phyloP scores from a whole-genome alignment of 257 asterid genomes.

The Penstemon newberryi region DNA sequence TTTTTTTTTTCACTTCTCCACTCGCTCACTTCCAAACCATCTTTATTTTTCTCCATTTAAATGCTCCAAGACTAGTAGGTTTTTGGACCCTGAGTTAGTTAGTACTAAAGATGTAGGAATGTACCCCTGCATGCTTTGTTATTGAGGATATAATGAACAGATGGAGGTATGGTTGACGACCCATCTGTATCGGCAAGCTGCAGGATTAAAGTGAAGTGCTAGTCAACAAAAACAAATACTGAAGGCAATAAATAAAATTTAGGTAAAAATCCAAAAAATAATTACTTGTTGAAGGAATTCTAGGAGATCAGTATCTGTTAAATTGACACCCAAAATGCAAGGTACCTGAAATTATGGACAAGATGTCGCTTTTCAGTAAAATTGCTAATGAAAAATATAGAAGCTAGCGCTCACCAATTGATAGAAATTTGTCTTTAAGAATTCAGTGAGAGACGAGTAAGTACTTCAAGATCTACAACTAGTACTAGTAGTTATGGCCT shows the following conservation, averaged over 20 bases:
- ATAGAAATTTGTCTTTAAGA: background rate
- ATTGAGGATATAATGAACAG: slow-evolving; percentile 79
- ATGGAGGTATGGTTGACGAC: slow-evolving; percentile 84
- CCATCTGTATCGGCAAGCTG: slow-evolving; percentile 96
- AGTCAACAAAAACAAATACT: slow-evolving; percentile 20
- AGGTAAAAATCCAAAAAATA: slow-evolving; percentile 2
- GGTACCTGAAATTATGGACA: slow-evolving; percentile 65
- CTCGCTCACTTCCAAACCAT: background rate
- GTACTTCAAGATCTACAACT: slow-evolving; percentile 3
- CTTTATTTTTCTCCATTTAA: background rate
- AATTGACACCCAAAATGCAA: slow-evolving; percentile 72
- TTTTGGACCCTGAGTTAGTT: background rate
- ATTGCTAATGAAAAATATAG: background rate
- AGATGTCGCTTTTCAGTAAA: slow-evolving; percentile 23
- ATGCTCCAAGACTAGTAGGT: background rate
- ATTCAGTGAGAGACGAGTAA: background rate
- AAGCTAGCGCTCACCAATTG: background rate
- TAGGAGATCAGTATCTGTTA: slow-evolving; percentile 76
- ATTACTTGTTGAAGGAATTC: slow-evolving; percentile 92
- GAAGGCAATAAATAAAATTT: background rate
- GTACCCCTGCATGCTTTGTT: slow-evolving; percentile 96
- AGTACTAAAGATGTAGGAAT: slow-evolving; percentile 18
- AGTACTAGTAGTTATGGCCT: background rate
- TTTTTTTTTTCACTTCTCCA: background rate
- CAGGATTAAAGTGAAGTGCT: slow-evolving; percentile 20